Percentiles rank a stretch among this genome's conserved stretches.
These are phyloP conservation scores for Diaporthe sp. DNA, from an alignment of 2,329 filamentous ascomycete genomes.

Conservation along the genomic window DNA sequence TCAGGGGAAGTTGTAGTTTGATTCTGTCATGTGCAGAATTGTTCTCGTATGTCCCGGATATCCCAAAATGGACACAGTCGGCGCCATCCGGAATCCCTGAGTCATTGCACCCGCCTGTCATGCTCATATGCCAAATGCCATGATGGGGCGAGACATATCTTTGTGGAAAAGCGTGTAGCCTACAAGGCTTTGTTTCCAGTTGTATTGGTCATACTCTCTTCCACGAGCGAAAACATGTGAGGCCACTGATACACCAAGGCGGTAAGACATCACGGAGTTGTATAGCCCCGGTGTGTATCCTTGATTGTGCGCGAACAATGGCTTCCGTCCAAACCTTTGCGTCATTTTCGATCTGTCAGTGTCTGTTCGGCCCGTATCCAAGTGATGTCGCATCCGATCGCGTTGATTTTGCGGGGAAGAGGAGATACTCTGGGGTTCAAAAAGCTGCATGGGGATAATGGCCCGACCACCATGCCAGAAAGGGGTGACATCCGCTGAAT, in stretches of 20 bases:
- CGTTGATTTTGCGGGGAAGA: slow-evolving; percentile 21
- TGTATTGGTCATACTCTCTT: no score
- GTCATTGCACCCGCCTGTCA: slow-evolving; percentile 4
- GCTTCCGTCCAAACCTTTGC: not conserved
- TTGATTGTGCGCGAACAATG: not conserved
- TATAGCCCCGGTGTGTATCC: not conserved
- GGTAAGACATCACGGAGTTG: not conserved
- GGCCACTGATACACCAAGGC: not conserved
- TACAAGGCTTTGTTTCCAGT: not conserved
- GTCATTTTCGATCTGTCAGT: slow-evolving; percentile 5
- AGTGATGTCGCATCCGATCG: not conserved
- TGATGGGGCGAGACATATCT: not conserved
- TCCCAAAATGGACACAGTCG: not conserved
- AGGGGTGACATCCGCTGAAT: slow-evolving; percentile 13
- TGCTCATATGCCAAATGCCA: not conserved
- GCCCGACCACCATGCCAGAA: slow-evolving; percentile 15
- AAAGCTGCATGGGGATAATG: not conserved
- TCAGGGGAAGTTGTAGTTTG: not conserved
- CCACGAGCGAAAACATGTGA: not conserved
- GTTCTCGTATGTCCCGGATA: not conserved
- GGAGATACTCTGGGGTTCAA: not conserved
- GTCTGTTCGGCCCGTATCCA: not conserved
- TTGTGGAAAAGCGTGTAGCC: not conserved
- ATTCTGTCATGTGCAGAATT: not conserved
- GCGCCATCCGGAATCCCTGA: not conserved